Evolutionary conservation across 2,329 filamentous ascomycete species (phyloP).

Genomic region (Cladophialophora psammophila): DNA sequence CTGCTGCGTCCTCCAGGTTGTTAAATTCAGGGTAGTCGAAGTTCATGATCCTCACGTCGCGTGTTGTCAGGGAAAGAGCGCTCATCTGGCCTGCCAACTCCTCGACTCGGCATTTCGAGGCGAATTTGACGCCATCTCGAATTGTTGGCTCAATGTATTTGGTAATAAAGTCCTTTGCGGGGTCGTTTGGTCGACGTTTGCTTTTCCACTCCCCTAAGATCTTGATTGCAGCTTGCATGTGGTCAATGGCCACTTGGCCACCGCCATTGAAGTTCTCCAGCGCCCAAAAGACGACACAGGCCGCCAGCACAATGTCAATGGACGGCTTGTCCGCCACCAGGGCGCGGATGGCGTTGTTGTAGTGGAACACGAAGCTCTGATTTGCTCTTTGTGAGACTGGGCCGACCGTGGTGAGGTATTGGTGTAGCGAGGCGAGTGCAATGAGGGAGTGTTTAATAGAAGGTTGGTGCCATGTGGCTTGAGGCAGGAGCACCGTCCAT

Average conservation of each 20-base stretch:
- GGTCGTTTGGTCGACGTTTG: constrained; percentile 19
- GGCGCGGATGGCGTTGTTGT: constrained; percentile 30
- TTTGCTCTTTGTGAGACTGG: constrained; percentile 9
- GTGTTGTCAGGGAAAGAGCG: constrained; percentile 22
- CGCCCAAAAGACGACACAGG: constrained; percentile 33
- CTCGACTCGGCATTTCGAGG: constrained; percentile 15
- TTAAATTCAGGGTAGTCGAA: constrained; percentile 18
- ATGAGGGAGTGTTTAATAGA: constrained; percentile 36
- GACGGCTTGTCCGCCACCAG: constrained; percentile 28
- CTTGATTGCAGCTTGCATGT: constrained; percentile 35
- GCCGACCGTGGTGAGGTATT: constrained; percentile 24
- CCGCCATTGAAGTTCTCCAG: constrained; percentile 33
- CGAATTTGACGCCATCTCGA: constrained; percentile 25
- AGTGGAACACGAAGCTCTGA: constrained; percentile 32
- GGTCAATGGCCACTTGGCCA: constrained; percentile 26
- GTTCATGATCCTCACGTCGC: constrained; percentile 25
- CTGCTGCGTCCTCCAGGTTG: constrained; percentile 22
- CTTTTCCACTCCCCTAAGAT: constrained; percentile 35
- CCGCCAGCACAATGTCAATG: constrained; percentile 30
- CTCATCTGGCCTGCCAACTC: constrained; percentile 22
- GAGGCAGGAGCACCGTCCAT: constrained; percentile 34
- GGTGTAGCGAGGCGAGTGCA: constrained; percentile 31
- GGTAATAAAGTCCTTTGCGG: constrained; percentile 29
- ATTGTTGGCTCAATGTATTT: constrained; percentile 33
- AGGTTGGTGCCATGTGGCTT: constrained; percentile 33